Base-by-base conservation (phyloP, 805 yeast genomes). In the Wickerhamiella azymoides region DNA sequence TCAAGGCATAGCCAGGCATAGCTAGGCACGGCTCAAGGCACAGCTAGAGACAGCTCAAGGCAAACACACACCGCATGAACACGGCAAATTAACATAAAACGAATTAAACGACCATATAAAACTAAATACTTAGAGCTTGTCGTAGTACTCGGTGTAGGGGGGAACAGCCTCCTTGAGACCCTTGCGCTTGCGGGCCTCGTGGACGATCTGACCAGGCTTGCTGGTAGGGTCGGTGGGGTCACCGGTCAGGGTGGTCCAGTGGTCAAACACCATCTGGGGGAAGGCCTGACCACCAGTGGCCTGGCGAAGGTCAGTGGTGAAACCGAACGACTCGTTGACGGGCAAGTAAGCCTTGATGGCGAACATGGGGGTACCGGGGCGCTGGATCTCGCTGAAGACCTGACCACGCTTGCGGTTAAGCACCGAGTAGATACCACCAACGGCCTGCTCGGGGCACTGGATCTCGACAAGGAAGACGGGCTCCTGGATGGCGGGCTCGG, bases 231-330 rank as follows among this genome's bases (percentile, higher is more conserved):
- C 97, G 59, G 82, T 73, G 68, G 94, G 94, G 72, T 86, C 92
- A 72, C 96, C 94, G 60, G 67, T 65, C 77, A 92, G 74, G 63
- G 84, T 71, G 58, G 85, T 75, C 97, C 97, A 89, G 73, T 89
- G 98, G 73, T 92, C 97, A 74, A 89, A 92, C 72, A 92, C 93
- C 94, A 92, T 79, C 77, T 89, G 97, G 75, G 98, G 98, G 98
- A 89, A 89, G 72, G 98, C 98, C 80, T 89, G 98, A 73, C 98
- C 98, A 84, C 96, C 96, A 67, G 98, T 89, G 68, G 97, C 96
- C 77, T 89, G 96, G 80, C 98, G 85, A 68, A 89, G 82, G 67
- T 88, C 95, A 77, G 93, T 92, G 64, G 95, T 82, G 95, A 89
- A 89, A 83, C 98, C 98, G 82, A 92, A 89, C 50, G 98, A 89